A percentile compares a stretch with the other conserved stretches of the same genome.
These are phyloP conservation scores for Lavandula angustifolia DNA, from an alignment of 257 asterid species.

Conservation along the genomic window DNA sequence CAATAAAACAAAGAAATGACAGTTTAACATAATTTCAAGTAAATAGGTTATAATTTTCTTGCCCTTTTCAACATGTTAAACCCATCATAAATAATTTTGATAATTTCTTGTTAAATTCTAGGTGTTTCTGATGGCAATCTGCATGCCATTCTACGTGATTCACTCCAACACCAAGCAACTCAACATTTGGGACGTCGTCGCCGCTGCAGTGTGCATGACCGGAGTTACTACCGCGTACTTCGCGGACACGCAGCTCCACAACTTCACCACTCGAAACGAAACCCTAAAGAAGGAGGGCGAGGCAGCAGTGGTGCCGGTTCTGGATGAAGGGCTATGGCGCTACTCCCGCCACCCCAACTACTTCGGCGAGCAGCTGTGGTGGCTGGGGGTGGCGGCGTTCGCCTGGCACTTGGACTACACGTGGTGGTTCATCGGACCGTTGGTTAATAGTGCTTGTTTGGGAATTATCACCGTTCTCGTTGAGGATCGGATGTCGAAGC, in stretches of 20 bases:
- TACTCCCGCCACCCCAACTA: conserved; percentile 92
- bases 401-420: conserved; percentile 67
- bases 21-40: too few species aligned
- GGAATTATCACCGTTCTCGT: conserved; percentile 82
- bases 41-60: too few species aligned
- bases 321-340: conserved; percentile 76
- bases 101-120: background rate
- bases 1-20: too few species aligned
- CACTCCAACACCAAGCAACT: conserved; percentile 55
- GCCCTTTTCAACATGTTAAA: too few species aligned
- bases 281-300: conserved; percentile 50
- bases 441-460: conserved; percentile 66
- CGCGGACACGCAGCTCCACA: conserved; percentile 80
- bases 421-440: conserved; percentile 61
- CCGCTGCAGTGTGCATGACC: conserved; percentile 51
- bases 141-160: conserved; percentile 73
- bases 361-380: conserved; percentile 97
- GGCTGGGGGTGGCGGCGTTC: conserved; percentile 79
- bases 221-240: conserved; percentile 66
- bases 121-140: conserved; percentile 80
- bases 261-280: conserved; percentile 50
- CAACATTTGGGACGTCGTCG: conserved; percentile 56
- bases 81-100: too few species aligned
- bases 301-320: conserved; percentile 53
- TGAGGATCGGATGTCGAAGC: conserved; percentile 76